Conservation (phyloP, 352 stramenopile genomes). For the Halophytophthora batemanensis region DNA sequence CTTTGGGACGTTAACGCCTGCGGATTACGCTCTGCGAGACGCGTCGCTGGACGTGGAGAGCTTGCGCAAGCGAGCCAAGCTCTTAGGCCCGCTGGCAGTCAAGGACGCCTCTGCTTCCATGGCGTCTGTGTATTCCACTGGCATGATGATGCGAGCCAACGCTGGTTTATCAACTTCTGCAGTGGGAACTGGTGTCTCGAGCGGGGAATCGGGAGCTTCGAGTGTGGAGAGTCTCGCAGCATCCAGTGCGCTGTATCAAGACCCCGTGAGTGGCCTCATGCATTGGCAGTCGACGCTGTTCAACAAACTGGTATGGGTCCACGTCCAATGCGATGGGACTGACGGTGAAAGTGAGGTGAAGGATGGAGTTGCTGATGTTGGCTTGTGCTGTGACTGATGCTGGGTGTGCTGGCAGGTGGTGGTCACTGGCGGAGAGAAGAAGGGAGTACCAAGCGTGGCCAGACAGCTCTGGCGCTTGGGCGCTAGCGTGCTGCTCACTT, state of each 20-base stretch:
- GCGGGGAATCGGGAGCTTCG: no score
- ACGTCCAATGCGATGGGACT: not conserved
- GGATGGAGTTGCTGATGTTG: constrained; percentile 2
- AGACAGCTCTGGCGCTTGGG: constrained; percentile 67
- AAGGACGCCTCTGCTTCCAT: constrained; percentile 12
- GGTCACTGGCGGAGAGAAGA: constrained; percentile 55
- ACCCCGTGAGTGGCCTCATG: constrained; percentile 10
- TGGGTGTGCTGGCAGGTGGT: constrained; percentile 38
- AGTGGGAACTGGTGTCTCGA: no score
- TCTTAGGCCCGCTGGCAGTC: not conserved
- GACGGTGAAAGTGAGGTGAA: not conserved
- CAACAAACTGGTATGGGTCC: constrained; percentile 54
- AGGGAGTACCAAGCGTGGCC: constrained; percentile 38
- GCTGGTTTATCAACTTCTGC: not conserved
- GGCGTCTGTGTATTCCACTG: constrained; percentile 20
- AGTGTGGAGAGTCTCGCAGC: constrained; percentile 1
- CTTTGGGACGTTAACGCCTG: not conserved
- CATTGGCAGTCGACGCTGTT: constrained; percentile 41
- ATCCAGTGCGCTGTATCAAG: constrained; percentile 21
- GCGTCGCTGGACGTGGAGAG: constrained; percentile 17
- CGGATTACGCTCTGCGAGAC: constrained; percentile 22
- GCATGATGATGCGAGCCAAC: constrained; percentile 13
- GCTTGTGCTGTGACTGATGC: constrained; percentile 6
- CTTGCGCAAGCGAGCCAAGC: constrained; percentile 25
- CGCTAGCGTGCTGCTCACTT: constrained; percentile 62